Percentiles rank a stretch among this genome's conserved stretches.
phyloP scores from a whole-genome alignment of 1,139 yeast genomes.

The Candida albicans region DNA sequence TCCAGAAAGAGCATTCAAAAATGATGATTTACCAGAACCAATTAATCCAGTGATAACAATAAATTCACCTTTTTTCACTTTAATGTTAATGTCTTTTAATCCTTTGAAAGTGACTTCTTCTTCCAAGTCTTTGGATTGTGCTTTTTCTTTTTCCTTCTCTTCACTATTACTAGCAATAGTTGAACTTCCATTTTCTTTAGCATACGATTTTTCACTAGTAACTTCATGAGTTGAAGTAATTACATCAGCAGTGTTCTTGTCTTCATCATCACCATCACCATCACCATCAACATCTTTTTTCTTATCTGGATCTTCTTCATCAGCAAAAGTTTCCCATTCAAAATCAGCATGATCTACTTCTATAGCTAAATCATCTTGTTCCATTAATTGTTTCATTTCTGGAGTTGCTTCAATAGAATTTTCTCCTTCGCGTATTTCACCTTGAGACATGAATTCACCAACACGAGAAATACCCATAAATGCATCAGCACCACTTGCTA shows the following conservation, averaged over 20 bases:
- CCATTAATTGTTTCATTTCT: slow-evolving; percentile 25
- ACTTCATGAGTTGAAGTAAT: slow-evolving; percentile 2
- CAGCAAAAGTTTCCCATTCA: slow-evolving; percentile 60
- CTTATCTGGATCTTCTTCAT: slow-evolving; percentile 14
- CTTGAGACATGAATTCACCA: slow-evolving; percentile 47
- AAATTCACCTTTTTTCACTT: slow-evolving; percentile 51
- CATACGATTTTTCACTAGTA: slow-evolving; percentile 7
- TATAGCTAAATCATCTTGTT: slow-evolving; percentile 38
- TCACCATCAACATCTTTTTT: slow-evolving; percentile 10
- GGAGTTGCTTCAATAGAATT: slow-evolving; percentile 22
- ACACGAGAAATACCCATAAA: slow-evolving; percentile 61
- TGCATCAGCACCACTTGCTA: slow-evolving; percentile 71
- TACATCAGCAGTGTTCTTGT: slow-evolving; percentile 6
- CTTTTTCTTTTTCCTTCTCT: slow-evolving; percentile 2
- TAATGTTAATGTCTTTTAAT: slow-evolving; percentile 20
- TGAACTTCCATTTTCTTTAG: slow-evolving; percentile 8
- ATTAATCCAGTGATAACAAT: slow-evolving; percentile 70
- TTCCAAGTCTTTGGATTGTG: too few relatives aligned
- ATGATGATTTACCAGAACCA: slow-evolving; percentile 72
- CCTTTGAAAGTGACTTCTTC: slow-evolving; percentile 12
- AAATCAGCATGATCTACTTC: slow-evolving; percentile 55
- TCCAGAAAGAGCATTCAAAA: slow-evolving; percentile 57
- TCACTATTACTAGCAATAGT: neutral
- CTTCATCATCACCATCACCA: slow-evolving; percentile 12
- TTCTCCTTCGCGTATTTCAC: slow-evolving; percentile 22